Evolutionary conservation across 768 basidiomycete genomes (phyloP).

Genomic region (Pulveroboletus sp.): DNA sequence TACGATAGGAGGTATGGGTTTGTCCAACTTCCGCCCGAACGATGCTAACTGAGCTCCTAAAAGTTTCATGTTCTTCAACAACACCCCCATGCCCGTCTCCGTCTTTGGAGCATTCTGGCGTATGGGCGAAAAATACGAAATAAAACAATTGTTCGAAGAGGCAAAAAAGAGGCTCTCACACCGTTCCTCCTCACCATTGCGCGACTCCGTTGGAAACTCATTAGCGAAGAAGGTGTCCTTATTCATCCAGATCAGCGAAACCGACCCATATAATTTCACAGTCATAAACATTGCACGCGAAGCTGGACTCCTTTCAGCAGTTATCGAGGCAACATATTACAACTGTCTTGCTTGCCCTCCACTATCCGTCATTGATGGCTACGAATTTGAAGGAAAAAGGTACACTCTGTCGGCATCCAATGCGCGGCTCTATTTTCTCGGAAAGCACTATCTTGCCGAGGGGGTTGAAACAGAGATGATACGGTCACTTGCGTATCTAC

Average conservation of each 20-base stretch:
- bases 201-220: background rate
- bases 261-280: conserved; percentile 11
- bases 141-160: conserved; percentile 11
- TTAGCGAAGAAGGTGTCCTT: background rate
- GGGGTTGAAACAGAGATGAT: background rate
- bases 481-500: background rate
- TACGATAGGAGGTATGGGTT: conserved; percentile 3
- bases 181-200: background rate
- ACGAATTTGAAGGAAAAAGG: conserved; percentile 1
- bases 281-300: conserved; percentile 16
- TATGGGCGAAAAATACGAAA: conserved; percentile 14
- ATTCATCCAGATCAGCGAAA: conserved; percentile 5
- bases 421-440: conserved; percentile 1
- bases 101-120: conserved; percentile 10
- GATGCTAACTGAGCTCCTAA: background rate
- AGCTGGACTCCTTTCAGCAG: conserved; percentile 2
- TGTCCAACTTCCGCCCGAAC: background rate
- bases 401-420: background rate
- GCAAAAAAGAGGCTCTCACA: conserved; percentile 4
- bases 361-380: conserved; percentile 6
- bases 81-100: conserved; percentile 8
- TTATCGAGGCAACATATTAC: background rate
- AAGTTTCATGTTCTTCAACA: conserved; percentile 7
- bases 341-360: conserved; percentile 10
- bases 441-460: background rate